These are phyloP conservation scores for Trichothecium sympodiale DNA, from an alignment of 2,329 filamentous ascomycete genomes.

Conservation along the genomic window DNA sequence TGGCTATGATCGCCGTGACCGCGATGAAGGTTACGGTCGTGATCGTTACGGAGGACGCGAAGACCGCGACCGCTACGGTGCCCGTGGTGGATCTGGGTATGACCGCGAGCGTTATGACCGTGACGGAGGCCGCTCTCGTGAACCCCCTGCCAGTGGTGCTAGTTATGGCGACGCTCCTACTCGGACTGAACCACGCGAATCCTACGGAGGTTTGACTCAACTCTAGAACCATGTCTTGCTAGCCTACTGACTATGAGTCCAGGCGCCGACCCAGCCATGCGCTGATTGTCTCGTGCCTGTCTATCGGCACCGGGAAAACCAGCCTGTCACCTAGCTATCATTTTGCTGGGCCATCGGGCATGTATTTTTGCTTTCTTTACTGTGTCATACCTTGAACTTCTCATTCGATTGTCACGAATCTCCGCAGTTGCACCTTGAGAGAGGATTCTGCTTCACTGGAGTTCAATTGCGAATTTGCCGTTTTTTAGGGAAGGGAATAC, in stretches of 20 bases:
- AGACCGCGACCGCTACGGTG: slow-evolving; percentile 31
- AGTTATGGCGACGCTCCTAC: slow-evolving; percentile 30
- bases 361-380: slow-evolving; percentile 8
- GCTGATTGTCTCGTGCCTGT: too few relatives aligned
- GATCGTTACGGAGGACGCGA: slow-evolving; percentile 32
- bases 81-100: slow-evolving; percentile 27
- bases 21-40: slow-evolving; percentile 24
- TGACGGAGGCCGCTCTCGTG: slow-evolving; percentile 26
- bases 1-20: slow-evolving; percentile 24
- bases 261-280: too few relatives aligned
- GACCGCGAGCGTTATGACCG: slow-evolving; percentile 40
- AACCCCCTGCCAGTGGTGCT: slow-evolving; percentile 22
- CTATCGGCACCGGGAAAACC: too few relatives aligned
- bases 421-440: slow-evolving; percentile 17
- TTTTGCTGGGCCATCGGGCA: too few relatives aligned
- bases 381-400: slow-evolving; percentile 14
- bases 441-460: slow-evolving; percentile 11
- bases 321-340: too few relatives aligned
- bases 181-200: slow-evolving; percentile 30
- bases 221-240: too few relatives aligned
- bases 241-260: too few relatives aligned
- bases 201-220: slow-evolving; percentile 28
- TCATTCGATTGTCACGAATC: slow-evolving; percentile 3
- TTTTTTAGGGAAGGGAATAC: slow-evolving; percentile 22
- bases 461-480: slow-evolving; percentile 23